Evolutionary conservation across 345 rosid genomes (phyloP), one percentile per base, ranked within the genome.

Genomic region (Euphorbia pulcherrima): DNA sequence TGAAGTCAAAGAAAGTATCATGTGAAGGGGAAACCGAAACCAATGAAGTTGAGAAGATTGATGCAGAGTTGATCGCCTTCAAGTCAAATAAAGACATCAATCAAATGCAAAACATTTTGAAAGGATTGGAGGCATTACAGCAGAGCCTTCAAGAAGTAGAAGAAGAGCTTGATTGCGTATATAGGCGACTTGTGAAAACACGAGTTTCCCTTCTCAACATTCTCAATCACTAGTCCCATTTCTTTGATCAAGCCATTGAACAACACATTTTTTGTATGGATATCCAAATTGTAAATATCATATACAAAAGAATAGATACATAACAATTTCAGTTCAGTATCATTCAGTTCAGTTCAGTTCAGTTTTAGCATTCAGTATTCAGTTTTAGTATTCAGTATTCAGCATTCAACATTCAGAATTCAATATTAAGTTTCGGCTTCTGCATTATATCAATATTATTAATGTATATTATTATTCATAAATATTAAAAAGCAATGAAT

Each of bases 151-250:
- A 61, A 51, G 60, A 60, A 35, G 47, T 9, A 20, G 73, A 61
- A 39, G 56, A 68, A 13, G 73, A 51, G 24, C 11, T 48, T 6
- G 67, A 35, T 20, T 48, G 66, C 50, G 35, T 69, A 6, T 62
- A 62, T 14, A 62, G 54, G 54, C 51, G n/a, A 13, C 13, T 62
- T 30, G 47, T 69, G 58, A 69, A 69, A 69, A 69, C 61, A 29
- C 53, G 70, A 67, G 70, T 67, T 6, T 67, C 51, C 7, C 50
- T 67, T 53, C 70, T 67, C 35, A 67, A 67, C 16, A 37, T 53
- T 18, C 51, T 67, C 7, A 53, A 67, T 27, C 9, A 54, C 40
- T 53, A 53, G 6, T 2, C 28, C 17, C 17, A 44, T 44, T 7
- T 1, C 10, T 39, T 39, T 39, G 44, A 39, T 9, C 11, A 39